Evolutionary conservation across 106 monocot genomes (phyloP), one percentile per base, ranked within the genome.

Genomic region (Cymbidium sinense): DNA sequence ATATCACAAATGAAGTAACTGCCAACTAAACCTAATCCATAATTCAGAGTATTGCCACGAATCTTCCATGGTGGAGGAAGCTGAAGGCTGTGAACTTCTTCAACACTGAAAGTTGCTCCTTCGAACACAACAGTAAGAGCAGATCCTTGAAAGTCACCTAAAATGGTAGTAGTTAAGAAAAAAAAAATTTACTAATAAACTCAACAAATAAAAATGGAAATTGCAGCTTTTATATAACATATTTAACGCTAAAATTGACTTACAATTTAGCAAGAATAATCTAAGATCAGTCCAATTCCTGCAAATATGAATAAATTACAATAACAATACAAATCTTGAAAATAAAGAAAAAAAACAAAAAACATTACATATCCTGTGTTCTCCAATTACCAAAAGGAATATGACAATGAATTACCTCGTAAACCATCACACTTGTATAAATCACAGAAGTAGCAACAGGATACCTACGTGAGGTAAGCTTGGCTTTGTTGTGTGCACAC

Each of bases 101-200:
- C 94, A 75, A 65, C 74, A 80, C 81, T 95, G 80, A 99, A 82
- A 75, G 78, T 82, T 21, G 83, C 80, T 52, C 98, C 98, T 79
- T 99, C 95, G 72, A 99, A 39, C 61, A 99, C 81, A 36, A 88
- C 84, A 61, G 92, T 81, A 28, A 99, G 79, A 80, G 92, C 78
- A 79, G 94, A 74, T 36, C 90, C 90, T 90, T 99, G 98, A 80
- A 95, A 92, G 21, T 99, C 90, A 79, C 94, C 98, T 99, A 75
- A 77, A 33, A 51, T 17, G 19, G 52, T 33, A 67, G 28, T 21
- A 67, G 31, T 33, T 23, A 58, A 3, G 17, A 52, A 15, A 64
- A 64, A 64, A 64, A 7, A 64, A 64, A 9, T 7, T 25, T 5
- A 67, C 67, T 67, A 30, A 17, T 67, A 67, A 61, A 61, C 21